Conservation (phyloP, 1,284 basidiomycete species). For the Sanghuangporus baumii region DNA sequence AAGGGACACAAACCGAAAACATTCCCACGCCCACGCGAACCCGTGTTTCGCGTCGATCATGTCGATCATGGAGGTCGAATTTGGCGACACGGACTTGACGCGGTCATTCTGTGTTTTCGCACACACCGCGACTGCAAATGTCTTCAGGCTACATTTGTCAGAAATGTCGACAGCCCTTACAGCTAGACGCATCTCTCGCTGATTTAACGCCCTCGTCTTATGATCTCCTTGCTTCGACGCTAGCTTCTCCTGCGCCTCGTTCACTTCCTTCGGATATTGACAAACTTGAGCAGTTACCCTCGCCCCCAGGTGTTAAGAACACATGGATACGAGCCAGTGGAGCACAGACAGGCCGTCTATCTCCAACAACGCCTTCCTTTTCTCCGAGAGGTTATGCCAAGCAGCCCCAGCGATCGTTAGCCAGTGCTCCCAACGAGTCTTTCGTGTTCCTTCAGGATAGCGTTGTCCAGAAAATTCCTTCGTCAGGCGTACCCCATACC, state of each 20-base stretch:
- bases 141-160: conserved; percentile 57
- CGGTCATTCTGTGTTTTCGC: not conserved
- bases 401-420: conserved; percentile 45
- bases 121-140: not conserved
- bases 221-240: conserved; percentile 73
- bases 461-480: conserved; percentile 59
- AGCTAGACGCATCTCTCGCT: conserved; percentile 82
- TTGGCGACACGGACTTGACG: too few species aligned
- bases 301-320: conserved; percentile 50
- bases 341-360: conserved; percentile 28
- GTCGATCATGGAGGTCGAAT: too few species aligned
- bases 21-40: not conserved
- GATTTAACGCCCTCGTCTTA: conserved; percentile 82
- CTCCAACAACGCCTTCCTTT: conserved; percentile 30
- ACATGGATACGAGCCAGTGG: conserved; percentile 54
- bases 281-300: conserved; percentile 50
- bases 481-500: conserved; percentile 30
- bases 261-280: conserved; percentile 43
- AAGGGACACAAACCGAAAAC: not conserved
- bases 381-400: conserved; percentile 48
- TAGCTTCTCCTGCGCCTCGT: conserved; percentile 49
- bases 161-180: conserved; percentile 83
- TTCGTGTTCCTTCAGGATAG: conserved; percentile 88
- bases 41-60: too few species aligned
- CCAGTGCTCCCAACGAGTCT: conserved; percentile 65